Conservation (phyloP, 306 rosid genomes). For the Vicia villosa region DNA sequence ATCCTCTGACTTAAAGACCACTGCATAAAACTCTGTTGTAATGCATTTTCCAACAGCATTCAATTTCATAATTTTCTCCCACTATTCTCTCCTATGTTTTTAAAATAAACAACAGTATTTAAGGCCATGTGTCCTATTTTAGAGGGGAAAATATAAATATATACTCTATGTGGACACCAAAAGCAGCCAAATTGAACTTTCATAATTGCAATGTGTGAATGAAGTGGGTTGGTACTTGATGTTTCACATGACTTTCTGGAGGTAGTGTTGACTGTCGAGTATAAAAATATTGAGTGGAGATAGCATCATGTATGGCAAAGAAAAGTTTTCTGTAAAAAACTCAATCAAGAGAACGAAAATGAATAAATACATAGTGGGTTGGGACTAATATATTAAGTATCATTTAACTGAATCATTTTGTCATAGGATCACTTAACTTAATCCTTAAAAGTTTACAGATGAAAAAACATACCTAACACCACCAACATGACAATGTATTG, state of each 20-base stretch:
- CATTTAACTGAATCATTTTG: not conserved
- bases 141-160: not conserved
- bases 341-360: not conserved
- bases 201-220: not conserved
- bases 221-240: not conserved
- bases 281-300: conserved; percentile 32
- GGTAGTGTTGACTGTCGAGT: not conserved
- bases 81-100: not conserved
- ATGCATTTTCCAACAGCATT: not conserved
- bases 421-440: not conserved
- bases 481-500: not conserved
- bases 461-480: not conserved
- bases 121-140: not conserved
- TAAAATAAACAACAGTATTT: not conserved
- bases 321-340: not conserved
- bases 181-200: not conserved
- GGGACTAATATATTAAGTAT: conserved; percentile 4
- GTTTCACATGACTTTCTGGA: conserved; percentile 14
- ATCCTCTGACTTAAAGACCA: too few species aligned
- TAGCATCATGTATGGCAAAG: not conserved
- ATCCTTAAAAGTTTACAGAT: not conserved
- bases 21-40: too few species aligned
- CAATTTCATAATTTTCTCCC: not conserved
- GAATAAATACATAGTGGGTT: conserved; percentile 5
- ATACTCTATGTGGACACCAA: not conserved